Percentiles rank a stretch among this genome's conserved stretches.
phyloP scores from a whole-genome alignment of 805 yeast genomes.

The Monosporozyma aerobia region DNA sequence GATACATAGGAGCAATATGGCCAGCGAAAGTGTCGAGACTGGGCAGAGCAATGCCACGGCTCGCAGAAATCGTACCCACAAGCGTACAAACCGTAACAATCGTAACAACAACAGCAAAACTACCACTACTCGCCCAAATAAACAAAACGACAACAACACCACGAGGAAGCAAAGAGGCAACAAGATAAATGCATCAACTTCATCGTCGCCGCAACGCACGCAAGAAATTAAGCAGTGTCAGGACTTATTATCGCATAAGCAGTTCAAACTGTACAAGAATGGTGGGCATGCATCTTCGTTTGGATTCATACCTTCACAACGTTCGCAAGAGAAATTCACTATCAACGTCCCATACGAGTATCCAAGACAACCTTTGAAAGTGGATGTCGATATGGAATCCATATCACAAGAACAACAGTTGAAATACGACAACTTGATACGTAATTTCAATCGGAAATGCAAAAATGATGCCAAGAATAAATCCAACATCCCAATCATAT shows the following conservation, averaged over 20 bases:
- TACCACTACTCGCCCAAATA: neutral
- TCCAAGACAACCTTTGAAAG: conserved; percentile 17
- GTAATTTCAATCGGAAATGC: conserved; percentile 19
- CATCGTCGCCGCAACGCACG: neutral
- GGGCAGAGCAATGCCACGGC: neutral
- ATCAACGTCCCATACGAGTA: conserved; percentile 19
- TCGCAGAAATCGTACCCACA: neutral
- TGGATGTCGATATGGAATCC: neutral
- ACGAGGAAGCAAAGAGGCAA: neutral
- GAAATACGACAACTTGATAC: neutral
- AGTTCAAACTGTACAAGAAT: conserved; percentile 17
- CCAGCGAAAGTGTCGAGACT: neutral
- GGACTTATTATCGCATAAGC: conserved; percentile 10
- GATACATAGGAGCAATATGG: neutral
- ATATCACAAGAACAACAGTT: neutral
- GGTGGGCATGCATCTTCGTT: conserved; percentile 18
- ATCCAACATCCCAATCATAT: conserved; percentile 9
- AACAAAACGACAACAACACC: neutral
- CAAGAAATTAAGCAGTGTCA: conserved; percentile 14
- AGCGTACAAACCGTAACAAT: no score
- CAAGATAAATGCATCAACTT: neutral
- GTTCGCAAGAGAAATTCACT: conserved; percentile 6
- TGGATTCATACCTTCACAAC: conserved; percentile 9
- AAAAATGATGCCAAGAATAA: conserved; percentile 7
- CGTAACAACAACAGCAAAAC: neutral